A percentile compares a stretch with the other conserved stretches of the same genome.
Conservation (phyloP, 1,139 yeast species). For the Debaryomycetaceae sp. region DNA sequence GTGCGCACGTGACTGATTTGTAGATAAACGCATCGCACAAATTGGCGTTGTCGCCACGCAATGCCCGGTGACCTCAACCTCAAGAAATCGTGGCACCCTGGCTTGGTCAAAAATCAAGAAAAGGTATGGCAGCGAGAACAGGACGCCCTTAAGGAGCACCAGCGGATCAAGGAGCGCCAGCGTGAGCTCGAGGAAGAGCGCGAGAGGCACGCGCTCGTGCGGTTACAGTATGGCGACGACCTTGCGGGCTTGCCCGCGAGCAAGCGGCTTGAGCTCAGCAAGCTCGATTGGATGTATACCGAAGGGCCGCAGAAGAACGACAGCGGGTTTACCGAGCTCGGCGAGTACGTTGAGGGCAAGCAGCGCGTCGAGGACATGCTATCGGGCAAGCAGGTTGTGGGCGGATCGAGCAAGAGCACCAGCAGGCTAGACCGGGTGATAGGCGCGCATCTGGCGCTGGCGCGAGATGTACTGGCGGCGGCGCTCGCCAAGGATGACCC, state of each 20-base stretch:
- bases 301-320: constrained; percentile 27
- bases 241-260: constrained; percentile 27
- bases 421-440: constrained; percentile 16
- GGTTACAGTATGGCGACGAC: constrained; percentile 44
- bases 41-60: too few species aligned
- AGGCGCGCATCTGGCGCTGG: constrained; percentile 10
- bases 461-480: constrained; percentile 14
- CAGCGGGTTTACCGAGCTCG: constrained; percentile 31
- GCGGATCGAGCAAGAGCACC: constrained; percentile 8
- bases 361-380: constrained; percentile 31
- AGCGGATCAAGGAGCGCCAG: constrained; percentile 59
- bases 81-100: constrained; percentile 96
- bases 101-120: constrained; percentile 75
- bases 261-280: constrained; percentile 43
- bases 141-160: constrained; percentile 66
- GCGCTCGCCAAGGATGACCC: constrained; percentile 59
- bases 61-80: constrained; percentile 82
- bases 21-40: too few species aligned
- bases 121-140: constrained; percentile 85
- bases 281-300: constrained; percentile 86
- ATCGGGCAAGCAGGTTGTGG: constrained; percentile 13
- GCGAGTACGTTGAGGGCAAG: constrained; percentile 33
- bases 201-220: constrained; percentile 56
- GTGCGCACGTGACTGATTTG: too few species aligned
- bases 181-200: constrained; percentile 62